Evolutionary conservation across 768 basidiomycete genomes (phyloP).

Genomic region (Suillus hirtellus): DNA sequence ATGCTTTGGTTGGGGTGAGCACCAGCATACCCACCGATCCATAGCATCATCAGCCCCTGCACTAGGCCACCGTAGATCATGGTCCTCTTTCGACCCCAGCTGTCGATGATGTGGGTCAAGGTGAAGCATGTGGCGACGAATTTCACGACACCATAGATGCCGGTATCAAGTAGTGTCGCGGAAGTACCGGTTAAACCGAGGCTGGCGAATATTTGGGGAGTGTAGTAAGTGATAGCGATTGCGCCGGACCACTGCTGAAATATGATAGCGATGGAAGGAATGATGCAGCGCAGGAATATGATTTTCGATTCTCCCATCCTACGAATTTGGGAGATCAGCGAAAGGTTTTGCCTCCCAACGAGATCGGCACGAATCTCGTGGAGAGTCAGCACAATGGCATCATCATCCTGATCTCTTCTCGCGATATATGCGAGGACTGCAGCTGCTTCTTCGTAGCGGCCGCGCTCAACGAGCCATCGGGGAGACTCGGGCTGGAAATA

Average conservation of each 20-base stretch:
- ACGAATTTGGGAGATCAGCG: conserved; percentile 28
- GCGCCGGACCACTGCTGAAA: conserved; percentile 44
- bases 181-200: conserved; percentile 36
- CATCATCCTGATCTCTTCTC: conserved; percentile 25
- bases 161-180: conserved; percentile 39
- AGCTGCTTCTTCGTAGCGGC: conserved; percentile 35
- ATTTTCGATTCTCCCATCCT: conserved; percentile 36
- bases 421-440: conserved; percentile 32
- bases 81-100: conserved; percentile 39
- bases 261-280: conserved; percentile 35
- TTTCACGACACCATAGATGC: conserved; percentile 44
- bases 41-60: conserved; percentile 39
- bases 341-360: conserved; percentile 29
- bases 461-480: conserved; percentile 40
- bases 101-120: conserved; percentile 40
- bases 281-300: conserved; percentile 32
- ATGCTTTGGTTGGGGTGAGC: conserved; percentile 29
- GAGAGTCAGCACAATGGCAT: conserved; percentile 32
- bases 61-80: conserved; percentile 38
- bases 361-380: conserved; percentile 38
- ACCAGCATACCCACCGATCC: conserved; percentile 34
- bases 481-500: conserved; percentile 43
- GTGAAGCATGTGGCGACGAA: conserved; percentile 31
- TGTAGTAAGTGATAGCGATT: conserved; percentile 44
- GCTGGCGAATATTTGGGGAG: conserved; percentile 36